Percentiles rank a stretch among this genome's conserved stretches.
Conservation (phyloP, 352 stramenopile genomes). For the Pythium inflatum region DNA sequence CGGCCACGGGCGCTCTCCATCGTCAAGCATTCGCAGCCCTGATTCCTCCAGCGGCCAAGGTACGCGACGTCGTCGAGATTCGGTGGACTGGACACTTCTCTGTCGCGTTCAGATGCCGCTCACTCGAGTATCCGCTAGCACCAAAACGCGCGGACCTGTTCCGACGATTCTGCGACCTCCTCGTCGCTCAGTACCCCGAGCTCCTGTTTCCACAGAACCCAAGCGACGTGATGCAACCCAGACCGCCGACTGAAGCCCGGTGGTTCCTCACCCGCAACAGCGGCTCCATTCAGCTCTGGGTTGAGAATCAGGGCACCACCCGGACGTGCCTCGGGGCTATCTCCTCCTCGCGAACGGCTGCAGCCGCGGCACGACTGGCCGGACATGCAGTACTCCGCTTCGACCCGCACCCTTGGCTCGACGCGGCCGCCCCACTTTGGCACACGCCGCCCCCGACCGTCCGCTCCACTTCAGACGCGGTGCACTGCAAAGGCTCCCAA, state of each 20-base stretch:
- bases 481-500: too few relatives aligned
- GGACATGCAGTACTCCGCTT: neutral
- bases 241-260: neutral
- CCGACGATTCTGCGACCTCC: neutral
- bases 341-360: neutral
- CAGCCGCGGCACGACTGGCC: neutral
- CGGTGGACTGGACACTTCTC: too few relatives aligned
- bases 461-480: too few relatives aligned
- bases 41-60: too few relatives aligned
- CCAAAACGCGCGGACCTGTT: neutral
- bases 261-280: neutral
- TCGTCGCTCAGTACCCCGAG: neutral
- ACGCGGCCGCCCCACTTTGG: neutral
- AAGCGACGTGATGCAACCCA: neutral
- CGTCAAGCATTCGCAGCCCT: neutral
- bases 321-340: neutral
- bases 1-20: too few relatives aligned
- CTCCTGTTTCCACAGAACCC: neutral
- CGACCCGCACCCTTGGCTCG: neutral
- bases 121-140: neutral
- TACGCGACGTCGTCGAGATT: neutral
- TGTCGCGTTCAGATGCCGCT: neutral
- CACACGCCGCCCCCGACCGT: too few relatives aligned
- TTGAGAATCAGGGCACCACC: too few relatives aligned
- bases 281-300: too few relatives aligned